phyloP scores from a whole-genome alignment of 306 rosid species.

The Vicia villosa region DNA sequence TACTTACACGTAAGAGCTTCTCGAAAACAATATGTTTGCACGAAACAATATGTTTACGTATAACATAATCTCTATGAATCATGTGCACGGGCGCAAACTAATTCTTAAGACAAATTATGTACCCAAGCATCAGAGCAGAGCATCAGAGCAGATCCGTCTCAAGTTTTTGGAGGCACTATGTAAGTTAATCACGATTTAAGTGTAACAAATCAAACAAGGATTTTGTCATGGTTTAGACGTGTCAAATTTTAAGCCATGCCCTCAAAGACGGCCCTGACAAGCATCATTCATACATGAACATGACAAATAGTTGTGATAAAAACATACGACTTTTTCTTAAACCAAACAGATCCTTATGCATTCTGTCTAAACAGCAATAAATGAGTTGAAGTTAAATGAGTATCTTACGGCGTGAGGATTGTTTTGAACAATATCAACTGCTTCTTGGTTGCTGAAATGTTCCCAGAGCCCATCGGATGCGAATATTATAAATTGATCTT shows the following conservation, averaged over 20 bases:
- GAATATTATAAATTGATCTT: constrained; percentile 79
- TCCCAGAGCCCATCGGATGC: constrained; percentile 99
- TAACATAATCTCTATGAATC: neutral
- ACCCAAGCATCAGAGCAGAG: too few species aligned
- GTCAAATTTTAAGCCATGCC: too few species aligned
- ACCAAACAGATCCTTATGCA: neutral
- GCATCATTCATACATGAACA: neutral
- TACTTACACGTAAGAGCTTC: neutral
- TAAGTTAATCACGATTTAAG: too few species aligned
- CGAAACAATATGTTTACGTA: too few species aligned
- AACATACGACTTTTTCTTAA: neutral
- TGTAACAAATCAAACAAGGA: too few species aligned
- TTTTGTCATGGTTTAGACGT: too few species aligned
- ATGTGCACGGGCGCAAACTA: neutral
- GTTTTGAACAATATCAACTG: constrained; percentile 87
- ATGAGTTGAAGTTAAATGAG: neutral
- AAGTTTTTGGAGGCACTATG: too few species aligned
- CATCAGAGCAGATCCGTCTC: too few species aligned
- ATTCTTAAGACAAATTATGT: neutral
- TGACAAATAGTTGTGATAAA: neutral
- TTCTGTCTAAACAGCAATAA: neutral
- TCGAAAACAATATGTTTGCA: neutral
- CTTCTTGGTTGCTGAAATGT: constrained; percentile 91
- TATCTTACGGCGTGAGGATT: constrained; percentile 66
- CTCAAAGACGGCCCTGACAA: too few species aligned